A percentile compares a stretch with the other conserved stretches of the same genome.
phyloP scores from a whole-genome alignment of 805 yeast species.

The Candida qinlingensis region DNA sequence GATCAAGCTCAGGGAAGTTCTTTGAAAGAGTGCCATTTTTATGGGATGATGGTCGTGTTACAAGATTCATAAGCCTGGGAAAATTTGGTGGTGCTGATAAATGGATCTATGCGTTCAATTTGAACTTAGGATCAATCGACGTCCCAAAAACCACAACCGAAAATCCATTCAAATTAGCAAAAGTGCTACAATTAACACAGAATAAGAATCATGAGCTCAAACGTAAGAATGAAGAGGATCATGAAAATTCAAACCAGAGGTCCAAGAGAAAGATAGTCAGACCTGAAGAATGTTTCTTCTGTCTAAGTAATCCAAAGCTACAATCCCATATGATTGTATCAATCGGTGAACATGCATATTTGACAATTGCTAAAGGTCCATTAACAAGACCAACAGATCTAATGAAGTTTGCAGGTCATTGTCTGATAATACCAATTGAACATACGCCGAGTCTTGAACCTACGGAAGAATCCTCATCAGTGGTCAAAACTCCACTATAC shows the following conservation, averaged over 20 bases:
- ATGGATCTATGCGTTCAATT: conserved; percentile 75
- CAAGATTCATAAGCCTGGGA: conserved; percentile 65
- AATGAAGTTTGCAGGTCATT: conserved; percentile 70
- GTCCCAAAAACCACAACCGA: conserved; percentile 24
- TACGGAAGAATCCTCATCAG: conserved; percentile 15
- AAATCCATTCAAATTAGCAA: conserved; percentile 28
- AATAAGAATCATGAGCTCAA: conserved; percentile 4
- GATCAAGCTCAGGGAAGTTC: conserved; percentile 42
- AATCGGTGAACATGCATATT: conserved; percentile 58
- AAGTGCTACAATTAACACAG: not conserved
- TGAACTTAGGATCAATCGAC: conserved; percentile 26
- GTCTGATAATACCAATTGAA: conserved; percentile 70
- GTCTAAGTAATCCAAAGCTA: conserved; percentile 72
- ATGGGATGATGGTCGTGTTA: conserved; percentile 44
- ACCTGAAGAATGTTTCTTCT: conserved; percentile 72
- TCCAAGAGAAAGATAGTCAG: conserved; percentile 36
- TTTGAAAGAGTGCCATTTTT: conserved; percentile 53
- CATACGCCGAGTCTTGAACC: conserved; percentile 49
- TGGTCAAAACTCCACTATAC: conserved; percentile 28
- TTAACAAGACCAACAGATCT: conserved; percentile 47
- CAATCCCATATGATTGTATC: conserved; percentile 79
- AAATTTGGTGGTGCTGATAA: conserved; percentile 48
- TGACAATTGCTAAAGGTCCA: conserved; percentile 87
- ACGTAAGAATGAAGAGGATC: conserved; percentile 11
- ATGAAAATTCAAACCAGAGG: conserved; percentile 8